Evolutionary conservation across 2,329 filamentous ascomycete genomes (phyloP).

Genomic region (Coniochaeta sp.): DNA sequence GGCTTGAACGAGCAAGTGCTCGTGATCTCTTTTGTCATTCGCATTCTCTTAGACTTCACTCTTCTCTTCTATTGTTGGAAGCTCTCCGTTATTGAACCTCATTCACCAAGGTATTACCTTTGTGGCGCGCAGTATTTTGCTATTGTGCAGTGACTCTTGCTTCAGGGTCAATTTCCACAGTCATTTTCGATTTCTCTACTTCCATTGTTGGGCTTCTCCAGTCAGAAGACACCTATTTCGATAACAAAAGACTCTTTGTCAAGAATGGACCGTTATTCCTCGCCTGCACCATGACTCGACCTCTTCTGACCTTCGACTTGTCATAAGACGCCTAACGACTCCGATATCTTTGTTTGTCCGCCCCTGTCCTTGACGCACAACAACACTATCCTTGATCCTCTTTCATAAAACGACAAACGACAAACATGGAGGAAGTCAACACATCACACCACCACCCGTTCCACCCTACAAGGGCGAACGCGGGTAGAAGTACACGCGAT

Average conservation of each 20-base stretch:
- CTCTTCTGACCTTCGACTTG: background rate
- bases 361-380: background rate
- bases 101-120: background rate
- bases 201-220: background rate
- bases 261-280: background rate
- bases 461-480: conserved; percentile 7
- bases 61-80: background rate
- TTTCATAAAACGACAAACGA: background rate
- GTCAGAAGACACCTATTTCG: background rate
- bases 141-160: background rate
- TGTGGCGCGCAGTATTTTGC: background rate
- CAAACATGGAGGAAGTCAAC: conserved; percentile 17
- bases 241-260: background rate
- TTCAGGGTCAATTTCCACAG: background rate
- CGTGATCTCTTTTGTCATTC: conserved; percentile 1
- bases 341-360: background rate
- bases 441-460: conserved; percentile 10
- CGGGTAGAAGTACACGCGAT: conserved; percentile 19
- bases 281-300: background rate
- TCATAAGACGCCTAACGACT: background rate
- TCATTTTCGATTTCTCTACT: background rate
- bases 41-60: background rate
- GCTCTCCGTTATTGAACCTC: background rate
- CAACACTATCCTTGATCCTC: background rate
- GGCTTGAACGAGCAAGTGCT: background rate